Evolutionary conservation across 345 rosid genomes (phyloP), one percentile per base, ranked within the genome.

Genomic region (Geranium brycei): DNA sequence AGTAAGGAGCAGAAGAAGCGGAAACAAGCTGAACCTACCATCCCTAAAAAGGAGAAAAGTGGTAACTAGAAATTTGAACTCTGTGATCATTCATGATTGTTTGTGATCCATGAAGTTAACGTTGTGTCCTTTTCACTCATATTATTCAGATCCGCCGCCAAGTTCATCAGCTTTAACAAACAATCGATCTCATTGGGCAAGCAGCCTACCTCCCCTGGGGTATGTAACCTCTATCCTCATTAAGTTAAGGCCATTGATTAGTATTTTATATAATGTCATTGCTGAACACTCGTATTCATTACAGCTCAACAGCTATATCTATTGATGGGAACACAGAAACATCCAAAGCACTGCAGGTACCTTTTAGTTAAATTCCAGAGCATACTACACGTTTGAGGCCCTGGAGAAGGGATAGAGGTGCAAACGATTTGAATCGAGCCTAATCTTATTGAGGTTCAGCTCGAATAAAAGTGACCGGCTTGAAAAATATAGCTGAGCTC

Each of bases 151-250:
- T 69, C 82, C 69, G 2, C 28, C 2, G 65, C 65, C 79, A 63
- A 70, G 76, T 58, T 73, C 81, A 19, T 62, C 63, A 62, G 77
- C 79, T 62, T 56, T 71, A 64, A 68, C 85, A 7, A 67, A 76
- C 23, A 35, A 81, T 57, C 57, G 71, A 53, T 64, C 79, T 61
- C 66, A 75, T 59, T 73, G 72, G 77, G 71, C 73, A 47, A 81
- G 65, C 23, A 72, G 77, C 70, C 61, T 72, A 66, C 75, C 76
- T 18, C 69, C 78, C 61, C 57, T 67, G 41, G 84, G 84, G 90
- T 85, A 62, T 56, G 69, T 58, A 4, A 64, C 65, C 72, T 62
- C 16, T 40, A 47, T 31, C 51, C 63, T 58, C 57, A 18, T 4
- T 2, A 19, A 58, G 17, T 71, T 19, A 5, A 13, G 57, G 60